phyloP scores from a whole-genome alignment of 768 basidiomycete species.

The Strobilomyces dryophilus region DNA sequence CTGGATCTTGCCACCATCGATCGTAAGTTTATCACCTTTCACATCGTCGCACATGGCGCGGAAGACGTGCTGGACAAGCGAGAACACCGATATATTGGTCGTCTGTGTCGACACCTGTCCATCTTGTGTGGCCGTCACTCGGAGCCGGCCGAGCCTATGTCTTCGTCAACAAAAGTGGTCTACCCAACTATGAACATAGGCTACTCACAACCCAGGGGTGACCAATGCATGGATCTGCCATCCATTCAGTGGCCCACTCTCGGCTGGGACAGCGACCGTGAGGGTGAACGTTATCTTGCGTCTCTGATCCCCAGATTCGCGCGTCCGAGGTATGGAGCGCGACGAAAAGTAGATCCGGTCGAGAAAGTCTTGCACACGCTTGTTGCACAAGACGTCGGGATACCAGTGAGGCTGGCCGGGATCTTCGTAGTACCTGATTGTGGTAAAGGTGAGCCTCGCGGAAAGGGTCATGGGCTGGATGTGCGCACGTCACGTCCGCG shows the following conservation, averaged over 20 bases:
- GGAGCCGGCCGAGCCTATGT: constrained; percentile 20
- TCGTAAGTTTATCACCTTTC: not conserved
- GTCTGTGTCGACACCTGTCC: constrained; percentile 16
- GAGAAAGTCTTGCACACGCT: constrained; percentile 54
- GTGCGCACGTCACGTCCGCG: constrained; percentile 49
- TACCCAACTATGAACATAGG: not conserved
- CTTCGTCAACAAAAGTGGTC: not conserved
- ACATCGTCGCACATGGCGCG: not conserved
- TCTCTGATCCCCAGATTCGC: not conserved
- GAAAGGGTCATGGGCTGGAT: not conserved
- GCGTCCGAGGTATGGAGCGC: not conserved
- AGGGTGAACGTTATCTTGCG: constrained; percentile 50
- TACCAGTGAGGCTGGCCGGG: constrained; percentile 69
- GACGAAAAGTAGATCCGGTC: constrained; percentile 28
- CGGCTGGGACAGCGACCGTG: constrained; percentile 65
- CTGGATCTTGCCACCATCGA: constrained; percentile 12
- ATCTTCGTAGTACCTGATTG: constrained; percentile 60
- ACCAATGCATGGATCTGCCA: constrained; percentile 57
- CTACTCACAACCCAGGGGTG: constrained; percentile 64
- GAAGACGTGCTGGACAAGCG: constrained; percentile 9
- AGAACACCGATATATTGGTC: constrained; percentile 26
- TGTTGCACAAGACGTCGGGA: constrained; percentile 50
- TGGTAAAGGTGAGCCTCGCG: not conserved
- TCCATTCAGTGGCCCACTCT: constrained; percentile 68
- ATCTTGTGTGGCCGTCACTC: constrained; percentile 4